Percentiles rank a stretch among this genome's conserved stretches.
Evolutionary conservation across 306 rosid genomes (phyloP).

Genomic region (Castanopsis chinensis): DNA sequence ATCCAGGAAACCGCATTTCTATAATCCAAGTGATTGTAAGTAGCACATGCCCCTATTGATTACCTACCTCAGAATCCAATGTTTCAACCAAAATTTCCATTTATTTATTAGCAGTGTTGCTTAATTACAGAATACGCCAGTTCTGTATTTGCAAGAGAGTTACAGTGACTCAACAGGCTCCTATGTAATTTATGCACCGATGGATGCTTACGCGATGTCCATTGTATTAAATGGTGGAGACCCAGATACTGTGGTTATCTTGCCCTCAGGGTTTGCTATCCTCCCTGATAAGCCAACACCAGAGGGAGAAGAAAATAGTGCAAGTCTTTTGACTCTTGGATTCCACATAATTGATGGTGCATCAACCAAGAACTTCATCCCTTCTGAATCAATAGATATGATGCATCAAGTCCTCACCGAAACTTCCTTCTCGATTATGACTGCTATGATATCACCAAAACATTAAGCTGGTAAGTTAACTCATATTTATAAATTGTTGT

Average conservation of each 20-base stretch:
- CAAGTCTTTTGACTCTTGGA: constrained; percentile 44
- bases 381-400: constrained; percentile 21
- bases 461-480: neutral
- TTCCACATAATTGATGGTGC: constrained; percentile 31
- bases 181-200: constrained; percentile 54
- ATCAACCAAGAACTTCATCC: neutral
- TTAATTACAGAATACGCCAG: constrained; percentile 31
- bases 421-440: constrained; percentile 30
- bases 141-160: constrained; percentile 52
- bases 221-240: constrained; percentile 34
- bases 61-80: neutral
- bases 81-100: neutral
- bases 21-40: constrained; percentile 43
- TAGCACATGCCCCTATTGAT: neutral
- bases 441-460: neutral
- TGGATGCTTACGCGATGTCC: constrained; percentile 23
- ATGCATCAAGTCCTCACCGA: constrained; percentile 24
- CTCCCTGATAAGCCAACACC: constrained; percentile 31
- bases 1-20: constrained; percentile 45
- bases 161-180: constrained; percentile 37
- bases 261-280: constrained; percentile 61
- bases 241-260: constrained; percentile 34
- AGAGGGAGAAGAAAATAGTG: constrained; percentile 1
- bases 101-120: neutral
- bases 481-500: neutral